Base-by-base conservation (phyloP, 257 asterid species). In the Fraxinus pennsylvanica region DNA sequence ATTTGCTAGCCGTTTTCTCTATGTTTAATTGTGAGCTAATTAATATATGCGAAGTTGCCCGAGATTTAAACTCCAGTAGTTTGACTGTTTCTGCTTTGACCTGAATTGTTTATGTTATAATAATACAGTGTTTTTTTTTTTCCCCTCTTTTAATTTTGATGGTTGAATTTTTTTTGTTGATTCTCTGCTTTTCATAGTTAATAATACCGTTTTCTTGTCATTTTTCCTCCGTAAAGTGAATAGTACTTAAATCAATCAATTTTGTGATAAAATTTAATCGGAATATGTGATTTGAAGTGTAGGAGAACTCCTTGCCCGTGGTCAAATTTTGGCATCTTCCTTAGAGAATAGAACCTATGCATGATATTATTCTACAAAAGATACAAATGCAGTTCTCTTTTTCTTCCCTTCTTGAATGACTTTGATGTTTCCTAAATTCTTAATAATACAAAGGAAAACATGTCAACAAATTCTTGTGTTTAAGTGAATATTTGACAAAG, bases 161-260 rank as follows among this genome's bases (percentile, higher is more conserved):
- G 27, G 25, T 54, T 54, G 22, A 54, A 54, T 19, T 5, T 1
- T 17, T 0, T 17, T 15, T 47, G 54, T 47, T 57, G 36, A 38
- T 78, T 9, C 14, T 71, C 25, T 57, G 72, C 67, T 30, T 63
- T 2, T 45, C 47, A 13, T 47, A 14, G 52, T 47, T 47, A 47
- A 47, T 15, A 13, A 1, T 15, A 15, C 59, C 15, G 21, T 15
- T 57, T n/a, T n/a, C 66, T 17, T 10, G 4, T n/a, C 59, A 47
- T 35, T 78, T 67, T 57, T 73, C 71, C 63, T 68, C 38, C 41
- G 14, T 74, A 75, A 67, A 72, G 85, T 65, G 83, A 69, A 10
- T 47, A 35, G n/a, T 27, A 36, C 33, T 25, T 75, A 12, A 78
- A 45, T 66, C 32, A 68, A 61, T 29, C 27, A 69, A 71, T 47